phyloP scores from a whole-genome alignment of 192 early-diverging fungal species.

The Coemansia sp. region DNA sequence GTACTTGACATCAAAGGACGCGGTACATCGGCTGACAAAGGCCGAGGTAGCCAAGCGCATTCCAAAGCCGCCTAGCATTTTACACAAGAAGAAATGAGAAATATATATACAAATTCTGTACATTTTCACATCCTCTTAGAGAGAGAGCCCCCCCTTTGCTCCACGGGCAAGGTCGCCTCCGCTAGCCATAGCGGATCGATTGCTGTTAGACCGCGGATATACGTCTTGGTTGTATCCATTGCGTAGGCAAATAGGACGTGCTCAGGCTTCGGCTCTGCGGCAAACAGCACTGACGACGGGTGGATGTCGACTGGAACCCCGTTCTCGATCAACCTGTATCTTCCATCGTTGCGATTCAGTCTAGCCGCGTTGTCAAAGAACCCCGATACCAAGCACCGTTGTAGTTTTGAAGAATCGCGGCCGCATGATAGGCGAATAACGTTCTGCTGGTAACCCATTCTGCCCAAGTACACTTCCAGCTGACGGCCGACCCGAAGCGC shows the following conservation, averaged over 20 bases:
- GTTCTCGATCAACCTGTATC: slow-evolving; percentile 79
- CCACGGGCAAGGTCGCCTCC: slow-evolving; percentile 19
- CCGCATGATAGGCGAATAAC: slow-evolving; percentile 73
- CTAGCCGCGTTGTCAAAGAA: slow-evolving; percentile 90
- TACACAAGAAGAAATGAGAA: slow-evolving; percentile 27
- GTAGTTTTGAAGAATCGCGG: slow-evolving; percentile 60
- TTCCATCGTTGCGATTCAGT: slow-evolving; percentile 69
- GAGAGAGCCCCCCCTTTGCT: too few species aligned
- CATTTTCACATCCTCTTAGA: not conserved
- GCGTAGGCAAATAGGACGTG: slow-evolving; percentile 88
- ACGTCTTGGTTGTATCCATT: slow-evolving; percentile 80
- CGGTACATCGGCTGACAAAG: slow-evolving; percentile 64
- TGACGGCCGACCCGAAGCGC: slow-evolving; percentile 87
- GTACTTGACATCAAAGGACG: slow-evolving; percentile 72
- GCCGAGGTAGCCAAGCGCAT: slow-evolving; percentile 49
- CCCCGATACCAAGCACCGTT: slow-evolving; percentile 84
- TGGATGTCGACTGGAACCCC: slow-evolving; percentile 81
- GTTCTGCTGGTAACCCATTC: slow-evolving; percentile 68
- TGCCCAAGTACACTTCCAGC: slow-evolving; percentile 72
- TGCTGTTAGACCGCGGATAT: slow-evolving; percentile 83
- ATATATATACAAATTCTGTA: not conserved
- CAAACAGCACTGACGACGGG: slow-evolving; percentile 73
- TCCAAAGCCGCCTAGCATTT: slow-evolving; percentile 28
- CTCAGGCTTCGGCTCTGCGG: slow-evolving; percentile 63
- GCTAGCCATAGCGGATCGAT: slow-evolving; percentile 77